Conservation (phyloP, 345 rosid species). For the Salix arbutifolia region DNA sequence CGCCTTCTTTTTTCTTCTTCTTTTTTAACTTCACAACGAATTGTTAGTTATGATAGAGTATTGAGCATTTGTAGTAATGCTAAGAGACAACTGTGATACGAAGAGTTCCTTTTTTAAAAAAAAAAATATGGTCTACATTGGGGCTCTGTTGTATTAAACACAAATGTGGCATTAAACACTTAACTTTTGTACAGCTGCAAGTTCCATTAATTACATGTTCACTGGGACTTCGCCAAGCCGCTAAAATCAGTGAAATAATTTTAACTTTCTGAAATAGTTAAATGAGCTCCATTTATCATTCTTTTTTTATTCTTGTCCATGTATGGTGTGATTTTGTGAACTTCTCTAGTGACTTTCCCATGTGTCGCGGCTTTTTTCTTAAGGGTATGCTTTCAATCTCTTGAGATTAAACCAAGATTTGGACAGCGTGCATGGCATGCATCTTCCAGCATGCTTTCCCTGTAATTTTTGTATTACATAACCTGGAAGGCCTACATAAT, state of each 20-base stretch:
- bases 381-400: neutral
- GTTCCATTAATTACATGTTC: too few species aligned
- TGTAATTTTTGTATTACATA: neutral
- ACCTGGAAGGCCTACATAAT: neutral
- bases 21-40: neutral
- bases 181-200: too few species aligned
- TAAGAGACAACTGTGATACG: neutral
- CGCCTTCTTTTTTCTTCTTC: neutral
- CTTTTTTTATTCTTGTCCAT: too few species aligned
- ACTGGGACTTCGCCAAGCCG: too few species aligned
- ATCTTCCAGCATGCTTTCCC: neutral
- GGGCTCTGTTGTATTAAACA: too few species aligned
- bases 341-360: too few species aligned
- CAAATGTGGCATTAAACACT: neutral
- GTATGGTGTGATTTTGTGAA: too few species aligned
- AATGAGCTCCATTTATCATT: too few species aligned
- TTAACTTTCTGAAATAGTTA: too few species aligned
- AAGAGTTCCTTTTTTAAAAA: neutral
- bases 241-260: too few species aligned
- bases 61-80: neutral
- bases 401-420: neutral
- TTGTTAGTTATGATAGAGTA: neutral
- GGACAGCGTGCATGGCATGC: neutral
- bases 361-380: too few species aligned
- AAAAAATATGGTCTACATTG: neutral